Percentiles rank a stretch among this genome's conserved stretches.
phyloP scores from a whole-genome alignment of 2,329 filamentous ascomycete species.

The Ophiostoma fasciatum region DNA sequence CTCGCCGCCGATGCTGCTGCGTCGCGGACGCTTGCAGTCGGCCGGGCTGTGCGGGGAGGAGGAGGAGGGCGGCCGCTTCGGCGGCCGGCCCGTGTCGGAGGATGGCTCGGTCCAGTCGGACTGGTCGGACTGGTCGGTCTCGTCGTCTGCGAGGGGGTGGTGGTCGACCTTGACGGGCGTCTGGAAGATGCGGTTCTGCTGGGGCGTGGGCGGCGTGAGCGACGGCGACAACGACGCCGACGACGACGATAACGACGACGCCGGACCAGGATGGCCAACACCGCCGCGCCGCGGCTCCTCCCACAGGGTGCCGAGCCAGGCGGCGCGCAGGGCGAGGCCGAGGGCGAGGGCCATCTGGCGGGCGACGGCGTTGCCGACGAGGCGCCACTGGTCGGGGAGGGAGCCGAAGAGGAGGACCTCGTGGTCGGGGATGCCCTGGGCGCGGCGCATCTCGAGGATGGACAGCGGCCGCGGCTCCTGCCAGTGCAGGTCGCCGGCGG shows the following conservation, averaged over 20 bases:
- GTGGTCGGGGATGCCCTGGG: constrained; percentile 54
- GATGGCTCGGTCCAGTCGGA: too few relatives aligned
- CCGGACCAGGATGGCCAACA: not conserved
- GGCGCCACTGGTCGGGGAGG: constrained; percentile 40
- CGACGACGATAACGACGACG: not conserved
- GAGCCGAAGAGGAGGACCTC: constrained; percentile 50
- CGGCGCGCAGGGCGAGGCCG: constrained; percentile 48
- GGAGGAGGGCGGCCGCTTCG: too few relatives aligned
- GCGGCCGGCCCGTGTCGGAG: too few relatives aligned
- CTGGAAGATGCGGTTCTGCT: constrained; percentile 6
- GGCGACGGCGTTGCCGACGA: constrained; percentile 66
- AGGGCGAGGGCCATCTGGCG: constrained; percentile 51
- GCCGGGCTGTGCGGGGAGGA: too few relatives aligned
- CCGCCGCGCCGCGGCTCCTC: constrained; percentile 9
- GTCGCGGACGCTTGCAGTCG: too few relatives aligned
- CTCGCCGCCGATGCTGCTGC: too few relatives aligned
- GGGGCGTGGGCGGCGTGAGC: not conserved
- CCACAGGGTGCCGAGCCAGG: constrained; percentile 28
- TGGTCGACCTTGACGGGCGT: too few relatives aligned
- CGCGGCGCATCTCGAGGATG: constrained; percentile 51
- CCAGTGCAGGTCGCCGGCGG: constrained; percentile 49
- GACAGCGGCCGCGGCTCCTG: constrained; percentile 43
- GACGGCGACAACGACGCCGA: not conserved
- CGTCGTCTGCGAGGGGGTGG: too few relatives aligned
- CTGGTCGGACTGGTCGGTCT: too few relatives aligned